A percentile compares a stretch with the other conserved stretches of the same genome.
phyloP scores from a whole-genome alignment of 164 flowering plant species.

The Magnolia kwangsiensis region DNA sequence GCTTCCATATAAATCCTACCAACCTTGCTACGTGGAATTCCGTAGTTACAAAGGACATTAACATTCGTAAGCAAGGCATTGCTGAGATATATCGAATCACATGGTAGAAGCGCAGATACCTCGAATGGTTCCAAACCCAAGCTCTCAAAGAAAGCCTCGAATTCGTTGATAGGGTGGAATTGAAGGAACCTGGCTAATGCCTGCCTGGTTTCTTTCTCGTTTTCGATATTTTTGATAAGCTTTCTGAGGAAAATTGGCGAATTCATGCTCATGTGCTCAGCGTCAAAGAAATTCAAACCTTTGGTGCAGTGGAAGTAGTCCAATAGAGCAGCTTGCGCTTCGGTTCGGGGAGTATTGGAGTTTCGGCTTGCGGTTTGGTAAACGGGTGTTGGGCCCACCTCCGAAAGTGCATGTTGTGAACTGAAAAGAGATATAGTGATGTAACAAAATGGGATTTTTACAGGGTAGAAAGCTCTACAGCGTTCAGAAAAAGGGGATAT shows the following conservation, averaged over 20 bases:
- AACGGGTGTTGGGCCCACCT: not conserved
- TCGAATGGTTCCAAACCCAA: slow-evolving; percentile 52
- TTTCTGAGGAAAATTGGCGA: slow-evolving; percentile 46
- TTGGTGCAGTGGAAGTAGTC: slow-evolving; percentile 70
- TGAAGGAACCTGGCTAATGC: slow-evolving; percentile 45
- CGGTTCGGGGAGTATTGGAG: slow-evolving; percentile 2
- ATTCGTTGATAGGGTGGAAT: slow-evolving; percentile 78
- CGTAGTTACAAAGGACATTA: slow-evolving; percentile 52
- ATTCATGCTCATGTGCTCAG: slow-evolving; percentile 66
- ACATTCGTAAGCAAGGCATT: slow-evolving; percentile 66
- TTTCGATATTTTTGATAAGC: slow-evolving; percentile 33
- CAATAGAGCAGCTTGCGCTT: slow-evolving; percentile 54
- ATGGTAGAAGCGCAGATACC: slow-evolving; percentile 39
- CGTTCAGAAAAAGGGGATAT: not conserved
- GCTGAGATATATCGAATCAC: slow-evolving; percentile 44
- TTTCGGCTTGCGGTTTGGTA: not conserved
- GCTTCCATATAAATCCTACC: slow-evolving; percentile 64
- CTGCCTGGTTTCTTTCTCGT: slow-evolving; percentile 24
- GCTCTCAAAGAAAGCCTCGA: slow-evolving; percentile 86
- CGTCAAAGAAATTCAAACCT: slow-evolving; percentile 48
- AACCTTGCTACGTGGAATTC: slow-evolving; percentile 43
- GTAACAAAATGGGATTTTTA: not conserved
- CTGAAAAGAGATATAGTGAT: not conserved
- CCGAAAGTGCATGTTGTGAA: not conserved
- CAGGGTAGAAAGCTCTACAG: not conserved